phyloP scores from a whole-genome alignment of 2,329 filamentous ascomycete genomes.

The Acarospora socialis region DNA sequence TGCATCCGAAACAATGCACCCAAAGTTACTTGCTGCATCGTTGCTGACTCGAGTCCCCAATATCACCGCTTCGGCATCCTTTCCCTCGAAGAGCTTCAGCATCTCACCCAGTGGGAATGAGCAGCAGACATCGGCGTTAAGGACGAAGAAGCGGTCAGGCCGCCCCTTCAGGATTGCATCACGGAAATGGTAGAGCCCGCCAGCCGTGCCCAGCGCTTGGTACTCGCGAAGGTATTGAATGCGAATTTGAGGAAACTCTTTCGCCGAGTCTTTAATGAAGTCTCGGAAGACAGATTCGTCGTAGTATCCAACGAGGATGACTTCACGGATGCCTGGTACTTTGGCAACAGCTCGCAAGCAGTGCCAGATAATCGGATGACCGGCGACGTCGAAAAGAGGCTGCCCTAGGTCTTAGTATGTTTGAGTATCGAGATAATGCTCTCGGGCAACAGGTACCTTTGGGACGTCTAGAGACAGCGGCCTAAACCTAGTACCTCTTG shows the following conservation, averaged over 20 bases:
- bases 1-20: conserved; percentile 88
- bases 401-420: conserved; percentile 23
- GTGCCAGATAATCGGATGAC: conserved; percentile 97
- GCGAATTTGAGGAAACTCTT: conserved; percentile 72
- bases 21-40: conserved; percentile 89
- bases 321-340: conserved; percentile 84
- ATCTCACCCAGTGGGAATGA: conserved; percentile 93
- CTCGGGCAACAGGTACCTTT: conserved; percentile 48
- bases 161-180: conserved; percentile 94
- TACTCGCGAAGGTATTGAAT: conserved; percentile 98
- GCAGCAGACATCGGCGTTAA: conserved; percentile 98
- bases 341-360: conserved; percentile 84
- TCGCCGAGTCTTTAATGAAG: conserved; percentile 84
- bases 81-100: conserved; percentile 86
- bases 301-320: conserved; percentile 97
- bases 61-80: conserved; percentile 92
- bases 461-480: conserved; percentile 90
- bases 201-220: conserved; percentile 86
- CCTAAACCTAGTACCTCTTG: conserved; percentile 86
- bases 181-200: conserved; percentile 96
- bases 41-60: conserved; percentile 82
- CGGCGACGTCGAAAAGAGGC: conserved; percentile 96
- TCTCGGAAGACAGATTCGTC: conserved; percentile 94
- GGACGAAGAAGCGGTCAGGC: conserved; percentile 88
- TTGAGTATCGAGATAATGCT: neutral